Conservation (phyloP, 768 basidiomycete genomes). For the Tulasnella sp. region DNA sequence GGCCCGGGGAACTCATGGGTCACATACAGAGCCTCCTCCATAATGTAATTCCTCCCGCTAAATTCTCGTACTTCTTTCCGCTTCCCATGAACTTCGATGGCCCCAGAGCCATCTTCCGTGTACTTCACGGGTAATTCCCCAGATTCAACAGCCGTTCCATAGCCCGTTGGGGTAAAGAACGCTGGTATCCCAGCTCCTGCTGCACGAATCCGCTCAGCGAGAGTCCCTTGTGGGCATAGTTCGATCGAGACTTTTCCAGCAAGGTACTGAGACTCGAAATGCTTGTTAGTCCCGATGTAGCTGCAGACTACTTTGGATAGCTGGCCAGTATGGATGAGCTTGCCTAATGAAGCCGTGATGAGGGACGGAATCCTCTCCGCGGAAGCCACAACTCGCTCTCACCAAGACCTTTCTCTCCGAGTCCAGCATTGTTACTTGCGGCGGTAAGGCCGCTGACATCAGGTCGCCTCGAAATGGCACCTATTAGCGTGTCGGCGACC, state of each 20-base stretch:
- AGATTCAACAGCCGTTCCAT: slow-evolving; percentile 71
- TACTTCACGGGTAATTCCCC: slow-evolving; percentile 64
- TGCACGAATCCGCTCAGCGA: slow-evolving; percentile 79
- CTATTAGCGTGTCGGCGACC: slow-evolving; percentile 79
- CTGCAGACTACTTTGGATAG: slow-evolving; percentile 79
- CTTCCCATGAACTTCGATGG: slow-evolving; percentile 63
- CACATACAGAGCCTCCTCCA: slow-evolving; percentile 63
- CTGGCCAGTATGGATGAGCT: slow-evolving; percentile 66
- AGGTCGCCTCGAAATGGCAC: slow-evolving; percentile 62
- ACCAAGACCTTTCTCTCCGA: slow-evolving; percentile 65
- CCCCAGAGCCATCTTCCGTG: slow-evolving; percentile 58
- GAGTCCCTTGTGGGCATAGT: slow-evolving; percentile 85
- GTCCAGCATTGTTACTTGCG: slow-evolving; percentile 84
- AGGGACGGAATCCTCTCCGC: not conserved
- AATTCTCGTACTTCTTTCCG: slow-evolving; percentile 71
- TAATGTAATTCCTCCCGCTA: slow-evolving; percentile 67
- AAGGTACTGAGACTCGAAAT: slow-evolving; percentile 47
- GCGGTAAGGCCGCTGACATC: slow-evolving; percentile 69
- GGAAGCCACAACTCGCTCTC: slow-evolving; percentile 24
- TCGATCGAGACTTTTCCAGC: slow-evolving; percentile 75
- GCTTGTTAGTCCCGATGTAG: slow-evolving; percentile 54
- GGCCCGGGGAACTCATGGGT: not conserved
- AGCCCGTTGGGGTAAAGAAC: slow-evolving; percentile 90
- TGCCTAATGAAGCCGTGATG: slow-evolving; percentile 28
- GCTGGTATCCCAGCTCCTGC: slow-evolving; percentile 88